A percentile compares a stretch with the other conserved stretches of the same genome.
These are phyloP conservation scores for slime mould (Dictyostelium discoideum) DNA, from an alignment of 78 protist genomes.

Conservation along the genomic window dicty_2.7 NC_007090.3:5411501-5412000, in stretches of 20 bases:
- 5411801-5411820: too few relatives aligned
- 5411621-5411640: slow-evolving; percentile 55
- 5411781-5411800: too few relatives aligned
- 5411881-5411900: slow-evolving; percentile 28
- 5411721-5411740: slow-evolving; percentile 1
- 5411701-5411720: slow-evolving; percentile 68
- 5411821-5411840: too few relatives aligned
- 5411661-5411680: slow-evolving; percentile 12
- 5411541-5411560: slow-evolving; percentile 71
- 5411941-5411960: slow-evolving; percentile 41
- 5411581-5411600: slow-evolving; percentile 46
- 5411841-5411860: neutral
- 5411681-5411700: slow-evolving; percentile 48
- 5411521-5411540: slow-evolving; percentile 65
- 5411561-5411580: slow-evolving; percentile 60
- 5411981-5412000: slow-evolving; percentile 56
- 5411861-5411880: slow-evolving; percentile 60
- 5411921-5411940: slow-evolving; percentile 67
- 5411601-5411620: slow-evolving; percentile 78
- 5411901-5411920: slow-evolving; percentile 60
- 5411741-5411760: too few relatives aligned
- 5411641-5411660: slow-evolving; percentile 37
- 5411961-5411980: slow-evolving; percentile 79
- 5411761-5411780: neutral
- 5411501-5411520: slow-evolving; percentile 35